phyloP scores from a whole-genome alignment of 176 grass and related monocot genomes.

The Dendrocalamus sinicus region DNA sequence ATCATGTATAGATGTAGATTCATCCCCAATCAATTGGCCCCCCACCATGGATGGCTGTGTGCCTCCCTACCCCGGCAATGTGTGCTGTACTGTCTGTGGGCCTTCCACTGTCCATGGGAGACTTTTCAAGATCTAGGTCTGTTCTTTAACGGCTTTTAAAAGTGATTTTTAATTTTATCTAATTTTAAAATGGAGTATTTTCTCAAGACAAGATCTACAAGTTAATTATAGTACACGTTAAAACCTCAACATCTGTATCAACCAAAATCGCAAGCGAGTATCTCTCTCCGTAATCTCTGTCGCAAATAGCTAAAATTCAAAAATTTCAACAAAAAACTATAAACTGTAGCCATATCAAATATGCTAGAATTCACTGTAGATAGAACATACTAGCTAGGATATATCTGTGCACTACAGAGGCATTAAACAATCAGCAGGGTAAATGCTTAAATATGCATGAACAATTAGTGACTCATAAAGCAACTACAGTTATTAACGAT shows the following conservation, averaged over 20 bases:
- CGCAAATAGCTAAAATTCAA: too few relatives aligned
- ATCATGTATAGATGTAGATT: not conserved
- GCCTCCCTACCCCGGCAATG: not conserved
- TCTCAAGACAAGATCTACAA: too few relatives aligned
- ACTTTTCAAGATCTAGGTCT: not conserved
- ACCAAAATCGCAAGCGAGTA: too few relatives aligned
- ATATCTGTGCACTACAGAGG: not conserved
- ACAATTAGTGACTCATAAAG: not conserved
- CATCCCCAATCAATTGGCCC: slow-evolving; percentile 4
- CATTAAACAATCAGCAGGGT: not conserved
- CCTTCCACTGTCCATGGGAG: not conserved
- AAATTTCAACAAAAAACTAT: too few relatives aligned
- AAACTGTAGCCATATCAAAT: too few relatives aligned
- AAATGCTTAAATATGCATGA: not conserved
- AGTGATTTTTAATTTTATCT: too few relatives aligned
- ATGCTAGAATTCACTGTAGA: not conserved
- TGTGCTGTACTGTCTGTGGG: not conserved
- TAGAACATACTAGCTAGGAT: not conserved
- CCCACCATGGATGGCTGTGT: slow-evolving; percentile 12
- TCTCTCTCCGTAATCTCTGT: too few relatives aligned
- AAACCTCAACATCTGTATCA: too few relatives aligned
- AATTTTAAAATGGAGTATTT: too few relatives aligned
- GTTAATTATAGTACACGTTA: too few relatives aligned
- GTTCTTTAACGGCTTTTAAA: too few relatives aligned
- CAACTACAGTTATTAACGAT: not conserved